Base-by-base conservation (phyloP, 768 basidiomycete genomes). In the Kwoniella sp. region DNA sequence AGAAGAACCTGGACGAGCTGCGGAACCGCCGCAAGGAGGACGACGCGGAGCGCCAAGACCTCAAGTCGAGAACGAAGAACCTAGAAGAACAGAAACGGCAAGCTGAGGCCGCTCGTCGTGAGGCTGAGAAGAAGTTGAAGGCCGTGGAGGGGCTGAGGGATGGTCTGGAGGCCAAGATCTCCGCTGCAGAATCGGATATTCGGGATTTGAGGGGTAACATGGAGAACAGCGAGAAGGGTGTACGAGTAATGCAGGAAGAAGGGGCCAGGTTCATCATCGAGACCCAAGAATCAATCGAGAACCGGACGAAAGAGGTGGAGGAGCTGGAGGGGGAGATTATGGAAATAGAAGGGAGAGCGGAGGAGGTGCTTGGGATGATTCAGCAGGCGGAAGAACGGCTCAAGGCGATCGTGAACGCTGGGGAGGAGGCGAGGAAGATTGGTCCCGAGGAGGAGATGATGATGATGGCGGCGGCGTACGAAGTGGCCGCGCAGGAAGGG, bases 71-170 rank as follows among this genome's bases (percentile, higher is more conserved):
- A 7, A 87, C 87, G 41, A 93, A 92, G 75, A 72, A 78, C 2
- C 77, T 96, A 2, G 93, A 99, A 61, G 93, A 99, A 70, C 77
- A 82, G 47, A 87, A 85, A 74, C 84, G 93, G 27, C 78, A 78
- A 25, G 89, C 90, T 10, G 95, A 99, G 74, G 78, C 81, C 44
- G 74, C 78, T 45, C 86, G 83, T 69, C 80, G 83, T 38, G 92
- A 96, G 40, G 89, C 86, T 3, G 93, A 98, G 75, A 90, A 88
- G 78, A 84, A 84, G 61, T 79, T 92, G 53, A 86, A 84, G 63
- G 78, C 79, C n/a, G 83, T 82, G 14, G 83, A 84, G 69, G 78
- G 68, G 36, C 77, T 80, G 55, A 81, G 85, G 28, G 84, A 87
- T 64, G 83, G 54, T 57, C 43, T 60, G 45, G 59, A 52, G 54